These are phyloP conservation scores for Melampsora americana DNA, from an alignment of 1,284 basidiomycete genomes.

Conservation along the genomic window DNA sequence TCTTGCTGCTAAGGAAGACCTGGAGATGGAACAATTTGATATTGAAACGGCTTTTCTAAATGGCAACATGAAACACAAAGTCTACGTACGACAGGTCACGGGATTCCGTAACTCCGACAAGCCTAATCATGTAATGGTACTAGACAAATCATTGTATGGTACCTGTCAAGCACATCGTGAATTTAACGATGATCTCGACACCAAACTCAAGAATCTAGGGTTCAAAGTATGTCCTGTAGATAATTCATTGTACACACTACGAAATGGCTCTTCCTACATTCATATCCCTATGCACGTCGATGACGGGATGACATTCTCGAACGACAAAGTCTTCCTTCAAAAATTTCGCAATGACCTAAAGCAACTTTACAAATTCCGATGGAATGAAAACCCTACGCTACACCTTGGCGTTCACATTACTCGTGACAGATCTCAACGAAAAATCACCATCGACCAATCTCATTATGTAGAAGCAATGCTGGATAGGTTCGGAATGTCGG, in stretches of 20 bases:
- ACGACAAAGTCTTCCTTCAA: neutral
- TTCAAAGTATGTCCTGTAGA: neutral
- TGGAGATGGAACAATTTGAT: no score
- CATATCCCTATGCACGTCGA: constrained; percentile 13
- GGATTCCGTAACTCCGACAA: no score
- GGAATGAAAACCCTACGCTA: constrained; percentile 1
- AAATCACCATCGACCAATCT: neutral
- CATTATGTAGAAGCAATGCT: neutral
- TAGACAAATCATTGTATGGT: no score
- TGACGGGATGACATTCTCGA: constrained; percentile 7
- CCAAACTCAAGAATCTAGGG: neutral
- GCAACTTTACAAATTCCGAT: neutral
- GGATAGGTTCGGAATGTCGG: neutral
- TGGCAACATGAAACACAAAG: no score
- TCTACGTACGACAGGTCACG: no score
- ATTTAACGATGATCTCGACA: constrained; percentile 4
- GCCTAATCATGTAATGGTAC: no score
- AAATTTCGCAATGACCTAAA: neutral
- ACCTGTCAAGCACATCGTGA: no score
- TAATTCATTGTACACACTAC: neutral
- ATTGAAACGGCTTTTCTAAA: no score
- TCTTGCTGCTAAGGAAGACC: no score
- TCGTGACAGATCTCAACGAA: neutral
- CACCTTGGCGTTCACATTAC: neutral
- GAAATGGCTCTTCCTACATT: neutral